Conservation (phyloP, 768 basidiomycete species). For the Tricholoma furcatifolium region DNA sequence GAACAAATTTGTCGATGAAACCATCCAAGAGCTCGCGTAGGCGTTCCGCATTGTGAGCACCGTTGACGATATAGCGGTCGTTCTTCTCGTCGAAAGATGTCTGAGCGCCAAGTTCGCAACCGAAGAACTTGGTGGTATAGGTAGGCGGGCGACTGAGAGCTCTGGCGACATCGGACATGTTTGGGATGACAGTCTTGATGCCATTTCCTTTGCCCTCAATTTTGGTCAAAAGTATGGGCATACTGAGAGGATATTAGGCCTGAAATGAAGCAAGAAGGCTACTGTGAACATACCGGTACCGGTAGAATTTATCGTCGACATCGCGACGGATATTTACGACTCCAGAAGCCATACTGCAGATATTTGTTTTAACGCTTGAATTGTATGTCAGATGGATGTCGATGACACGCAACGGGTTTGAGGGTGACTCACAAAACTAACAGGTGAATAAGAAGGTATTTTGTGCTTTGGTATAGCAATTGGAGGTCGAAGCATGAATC, state of each 20-base stretch:
- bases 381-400: not conserved
- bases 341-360: constrained; percentile 79
- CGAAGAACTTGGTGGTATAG: constrained; percentile 99
- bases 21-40: constrained; percentile 93
- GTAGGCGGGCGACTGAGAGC: constrained; percentile 93
- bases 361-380: constrained; percentile 54
- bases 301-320: constrained; percentile 96
- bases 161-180: constrained; percentile 97
- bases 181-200: constrained; percentile 98
- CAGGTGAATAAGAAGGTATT: constrained; percentile 48
- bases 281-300: constrained; percentile 65
- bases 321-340: constrained; percentile 93
- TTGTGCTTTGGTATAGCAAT: constrained; percentile 69
- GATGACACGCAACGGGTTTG: not conserved
- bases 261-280: not conserved
- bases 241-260: constrained; percentile 44
- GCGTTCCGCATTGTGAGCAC: constrained; percentile 87
- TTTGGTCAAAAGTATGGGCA: constrained; percentile 94
- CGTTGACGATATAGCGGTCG: constrained; percentile 98
- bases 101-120: constrained; percentile 97
- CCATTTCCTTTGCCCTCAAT: constrained; percentile 99
- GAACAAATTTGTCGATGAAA: constrained; percentile 98
- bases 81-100: constrained; percentile 95
- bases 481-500: constrained; percentile 94
- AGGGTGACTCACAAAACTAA: constrained; percentile 47